Conservation (phyloP, 495 filamentous ascomycete genomes). For the Amphirosellinia nigrospora region DNA sequence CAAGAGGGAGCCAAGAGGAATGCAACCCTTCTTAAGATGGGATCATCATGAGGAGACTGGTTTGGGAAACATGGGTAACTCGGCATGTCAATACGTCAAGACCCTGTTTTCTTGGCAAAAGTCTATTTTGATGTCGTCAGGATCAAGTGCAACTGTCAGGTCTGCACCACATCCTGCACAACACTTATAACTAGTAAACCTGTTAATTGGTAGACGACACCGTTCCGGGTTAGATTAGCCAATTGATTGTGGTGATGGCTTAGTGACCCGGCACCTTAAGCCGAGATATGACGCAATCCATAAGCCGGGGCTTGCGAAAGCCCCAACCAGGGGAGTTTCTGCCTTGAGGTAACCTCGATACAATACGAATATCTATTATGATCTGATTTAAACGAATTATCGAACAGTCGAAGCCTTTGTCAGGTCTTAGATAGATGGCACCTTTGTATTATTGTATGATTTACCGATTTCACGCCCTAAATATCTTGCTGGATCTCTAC, state of each 20-base stretch:
- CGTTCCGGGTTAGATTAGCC: not conserved
- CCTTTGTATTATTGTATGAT: not conserved
- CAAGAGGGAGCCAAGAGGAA: not conserved
- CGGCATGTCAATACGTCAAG: slow-evolving; percentile 8
- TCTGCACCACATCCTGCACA: not conserved
- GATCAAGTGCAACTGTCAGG: slow-evolving; percentile 1
- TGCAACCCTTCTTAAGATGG: not conserved
- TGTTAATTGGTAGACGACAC: not conserved
- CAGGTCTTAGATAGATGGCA: not conserved
- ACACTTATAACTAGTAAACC: not conserved
- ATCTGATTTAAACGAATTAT: not conserved
- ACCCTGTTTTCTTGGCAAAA: slow-evolving; percentile 22
- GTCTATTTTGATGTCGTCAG: slow-evolving; percentile 15
- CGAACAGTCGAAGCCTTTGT: not conserved
- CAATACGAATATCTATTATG: not conserved
- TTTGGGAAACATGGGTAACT: not conserved
- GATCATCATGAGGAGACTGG: not conserved
- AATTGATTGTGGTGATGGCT: not conserved
- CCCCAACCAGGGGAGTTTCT: not conserved
- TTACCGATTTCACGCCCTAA: not conserved
- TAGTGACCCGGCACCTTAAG: not conserved
- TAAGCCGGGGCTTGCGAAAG: not conserved
- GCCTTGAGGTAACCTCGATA: not conserved
- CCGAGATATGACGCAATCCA: slow-evolving; percentile 21
- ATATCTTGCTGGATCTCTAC: slow-evolving; percentile 24